A percentile compares a stretch with the other conserved stretches of the same genome.
Conservation (phyloP, 208 protist species). For the Leishmania aethiopica region DNA sequence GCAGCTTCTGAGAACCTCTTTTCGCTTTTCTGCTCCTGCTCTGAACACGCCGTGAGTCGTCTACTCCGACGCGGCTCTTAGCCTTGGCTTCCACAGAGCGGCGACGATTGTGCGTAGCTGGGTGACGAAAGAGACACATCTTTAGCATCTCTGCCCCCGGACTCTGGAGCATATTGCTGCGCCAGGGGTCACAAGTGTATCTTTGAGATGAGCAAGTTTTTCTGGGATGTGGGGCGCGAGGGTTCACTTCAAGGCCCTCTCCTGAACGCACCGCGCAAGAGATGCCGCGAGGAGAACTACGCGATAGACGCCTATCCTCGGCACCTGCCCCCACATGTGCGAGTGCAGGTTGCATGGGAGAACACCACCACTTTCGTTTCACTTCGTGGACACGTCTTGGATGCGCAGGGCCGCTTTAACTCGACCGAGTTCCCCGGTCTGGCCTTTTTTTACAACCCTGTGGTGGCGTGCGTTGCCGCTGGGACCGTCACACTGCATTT, state of each 20-base stretch:
- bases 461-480: constrained; percentile 20
- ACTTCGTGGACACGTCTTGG: constrained; percentile 31
- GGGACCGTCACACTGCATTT: constrained; percentile 23
- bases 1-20: not conserved
- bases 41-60: not conserved
- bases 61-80: not conserved
- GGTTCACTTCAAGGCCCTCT: not conserved
- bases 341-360: constrained; percentile 14
- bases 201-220: constrained; percentile 15
- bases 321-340: constrained; percentile 14
- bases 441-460: constrained; percentile 49
- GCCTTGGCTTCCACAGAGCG: not conserved
- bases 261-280: constrained; percentile 4
- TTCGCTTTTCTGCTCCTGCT: not conserved
- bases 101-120: not conserved
- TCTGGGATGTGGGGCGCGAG: not conserved
- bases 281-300: constrained; percentile 12
- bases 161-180: not conserved
- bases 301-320: constrained; percentile 1
- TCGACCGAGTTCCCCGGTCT: constrained; percentile 37
- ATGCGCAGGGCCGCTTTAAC: constrained; percentile 52
- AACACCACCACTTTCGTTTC: constrained; percentile 13
- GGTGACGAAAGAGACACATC: not conserved
- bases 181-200: not conserved
- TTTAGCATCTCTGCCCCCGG: not conserved